These are phyloP conservation scores for Coemansia sp. DNA, from an alignment of 192 early-diverging fungal genomes.

Conservation along the genomic window DNA sequence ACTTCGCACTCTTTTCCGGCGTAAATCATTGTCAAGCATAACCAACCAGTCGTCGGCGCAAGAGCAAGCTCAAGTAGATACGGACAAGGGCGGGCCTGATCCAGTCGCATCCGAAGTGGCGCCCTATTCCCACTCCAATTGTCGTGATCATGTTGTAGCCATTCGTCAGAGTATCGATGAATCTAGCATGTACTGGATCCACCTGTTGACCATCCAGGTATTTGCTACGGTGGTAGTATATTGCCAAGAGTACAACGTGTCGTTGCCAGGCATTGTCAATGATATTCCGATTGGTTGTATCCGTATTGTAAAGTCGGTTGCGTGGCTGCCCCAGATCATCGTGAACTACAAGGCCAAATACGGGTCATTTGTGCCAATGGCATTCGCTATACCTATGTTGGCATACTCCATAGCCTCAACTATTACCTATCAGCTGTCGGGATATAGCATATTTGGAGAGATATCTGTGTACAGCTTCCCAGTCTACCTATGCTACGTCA, in stretches of 20 bases:
- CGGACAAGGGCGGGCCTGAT: neutral
- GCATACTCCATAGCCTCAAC: neutral
- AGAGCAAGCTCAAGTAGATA: neutral
- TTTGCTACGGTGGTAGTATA: neutral
- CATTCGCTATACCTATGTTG: neutral
- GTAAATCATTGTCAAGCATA: neutral
- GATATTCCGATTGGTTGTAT: neutral
- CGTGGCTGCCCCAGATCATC: conserved; percentile 13
- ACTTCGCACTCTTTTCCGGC: neutral
- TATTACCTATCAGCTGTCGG: neutral
- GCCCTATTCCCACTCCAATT: neutral
- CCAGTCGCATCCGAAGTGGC: neutral
- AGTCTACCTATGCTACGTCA: neutral
- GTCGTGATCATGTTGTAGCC: neutral
- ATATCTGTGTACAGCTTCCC: neutral
- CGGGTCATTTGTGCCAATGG: neutral
- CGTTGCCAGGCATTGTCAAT: neutral
- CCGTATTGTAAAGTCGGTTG: neutral
- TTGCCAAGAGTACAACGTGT: neutral
- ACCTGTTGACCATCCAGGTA: neutral
- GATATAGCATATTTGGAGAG: neutral
- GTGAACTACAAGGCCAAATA: conserved; percentile 5
- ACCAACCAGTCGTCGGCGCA: neutral
- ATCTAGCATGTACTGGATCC: conserved; percentile 5
- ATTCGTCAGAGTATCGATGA: conserved; percentile 9